Conservation (phyloP, 768 basidiomycete species). For the Saitozyma sp. region DNA sequence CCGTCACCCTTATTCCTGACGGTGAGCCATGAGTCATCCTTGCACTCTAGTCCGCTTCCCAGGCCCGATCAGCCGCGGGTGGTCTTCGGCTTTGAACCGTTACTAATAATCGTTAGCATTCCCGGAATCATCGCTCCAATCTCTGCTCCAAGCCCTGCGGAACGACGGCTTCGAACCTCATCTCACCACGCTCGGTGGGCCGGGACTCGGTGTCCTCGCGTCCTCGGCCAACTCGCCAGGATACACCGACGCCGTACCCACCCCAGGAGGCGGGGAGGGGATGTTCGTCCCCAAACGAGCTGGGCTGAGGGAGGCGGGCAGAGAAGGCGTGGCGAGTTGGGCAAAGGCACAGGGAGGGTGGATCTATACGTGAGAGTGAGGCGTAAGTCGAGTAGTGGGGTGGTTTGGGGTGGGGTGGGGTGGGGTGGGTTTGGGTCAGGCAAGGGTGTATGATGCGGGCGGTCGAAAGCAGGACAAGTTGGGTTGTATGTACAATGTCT, state of each 20-base stretch:
- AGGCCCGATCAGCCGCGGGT: too few relatives aligned
- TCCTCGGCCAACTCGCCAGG: background rate
- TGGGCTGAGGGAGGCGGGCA: slow-evolving; percentile 29
- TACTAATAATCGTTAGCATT: slow-evolving; percentile 62
- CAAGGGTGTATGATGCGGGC: too few relatives aligned
- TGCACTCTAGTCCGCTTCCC: background rate
- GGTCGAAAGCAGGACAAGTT: too few relatives aligned
- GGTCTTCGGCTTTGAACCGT: background rate
- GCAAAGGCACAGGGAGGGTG: slow-evolving; percentile 33
- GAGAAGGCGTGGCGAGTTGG: slow-evolving; percentile 32
- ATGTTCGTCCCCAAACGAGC: slow-evolving; percentile 38
- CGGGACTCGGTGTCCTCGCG: slow-evolving; percentile 72
- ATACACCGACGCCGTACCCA: background rate
- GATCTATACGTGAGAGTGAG: slow-evolving; percentile 14
- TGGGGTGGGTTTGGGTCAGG: too few relatives aligned
- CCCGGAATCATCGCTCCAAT: slow-evolving; percentile 60
- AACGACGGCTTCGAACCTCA: slow-evolving; percentile 75
- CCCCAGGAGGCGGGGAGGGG: slow-evolving; percentile 17
- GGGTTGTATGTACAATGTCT: too few relatives aligned
- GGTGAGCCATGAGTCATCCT: slow-evolving; percentile 58
- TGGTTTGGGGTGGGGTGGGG: too few relatives aligned
- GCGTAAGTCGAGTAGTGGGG: too few relatives aligned
- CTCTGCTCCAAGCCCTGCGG: slow-evolving; percentile 64
- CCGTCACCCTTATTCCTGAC: slow-evolving; percentile 92
- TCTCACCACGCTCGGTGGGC: slow-evolving; percentile 88